These are phyloP conservation scores for Lasiodiplodia sp. DNA, from an alignment of 2,329 filamentous ascomycete genomes.

Conservation along the genomic window DNA sequence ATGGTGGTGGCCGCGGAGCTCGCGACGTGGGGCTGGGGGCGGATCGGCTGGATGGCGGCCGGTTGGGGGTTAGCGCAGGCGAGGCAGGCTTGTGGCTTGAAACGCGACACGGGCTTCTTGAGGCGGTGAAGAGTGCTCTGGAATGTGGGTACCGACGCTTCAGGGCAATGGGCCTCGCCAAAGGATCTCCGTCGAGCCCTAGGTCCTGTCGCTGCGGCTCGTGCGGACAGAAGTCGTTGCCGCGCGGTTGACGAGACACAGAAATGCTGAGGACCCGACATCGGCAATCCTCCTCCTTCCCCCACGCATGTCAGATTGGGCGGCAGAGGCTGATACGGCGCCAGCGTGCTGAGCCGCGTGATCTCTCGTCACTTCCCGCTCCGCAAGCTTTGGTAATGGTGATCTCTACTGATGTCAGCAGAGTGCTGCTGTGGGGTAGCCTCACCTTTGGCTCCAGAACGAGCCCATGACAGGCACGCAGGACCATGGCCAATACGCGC, in stretches of 20 bases:
- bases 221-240: conserved; percentile 5
- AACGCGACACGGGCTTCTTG: neutral
- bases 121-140: neutral
- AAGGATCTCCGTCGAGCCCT: neutral
- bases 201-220: neutral
- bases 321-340: neutral
- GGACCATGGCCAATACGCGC: neutral
- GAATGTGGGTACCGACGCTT: neutral
- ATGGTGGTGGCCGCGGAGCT: conserved; percentile 17
- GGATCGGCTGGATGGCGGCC: neutral
- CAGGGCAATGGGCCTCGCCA: neutral
- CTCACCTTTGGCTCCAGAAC: neutral
- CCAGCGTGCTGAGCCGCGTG: neutral
- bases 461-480: neutral
- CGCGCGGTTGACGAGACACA: neutral
- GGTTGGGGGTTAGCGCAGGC: neutral
- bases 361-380: neutral
- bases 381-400: neutral
- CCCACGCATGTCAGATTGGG: conserved; percentile 4
- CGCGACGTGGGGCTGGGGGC: conserved; percentile 6
- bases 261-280: neutral
- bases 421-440: neutral
- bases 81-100: neutral
- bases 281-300: neutral
- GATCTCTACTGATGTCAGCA: neutral